Conservation (phyloP, 1,284 basidiomycete genomes). For the Veloporphyrellus conicus region DNA sequence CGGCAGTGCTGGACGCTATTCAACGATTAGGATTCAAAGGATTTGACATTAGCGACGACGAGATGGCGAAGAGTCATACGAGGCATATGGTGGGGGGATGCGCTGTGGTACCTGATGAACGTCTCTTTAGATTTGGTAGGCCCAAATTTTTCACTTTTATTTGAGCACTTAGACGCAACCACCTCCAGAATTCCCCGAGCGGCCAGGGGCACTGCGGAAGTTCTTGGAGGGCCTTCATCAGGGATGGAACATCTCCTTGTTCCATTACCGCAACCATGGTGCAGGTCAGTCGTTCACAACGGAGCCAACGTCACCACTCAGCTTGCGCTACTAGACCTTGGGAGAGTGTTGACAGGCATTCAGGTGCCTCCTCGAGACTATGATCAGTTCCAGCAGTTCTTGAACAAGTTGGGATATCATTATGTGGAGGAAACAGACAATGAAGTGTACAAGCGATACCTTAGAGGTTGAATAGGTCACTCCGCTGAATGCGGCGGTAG, state of each 20-base stretch:
- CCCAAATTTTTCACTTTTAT: slow-evolving; percentile 10
- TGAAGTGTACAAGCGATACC: slow-evolving; percentile 77
- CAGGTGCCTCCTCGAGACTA: slow-evolving; percentile 77
- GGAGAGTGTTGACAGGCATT: slow-evolving; percentile 88
- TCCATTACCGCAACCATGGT: slow-evolving; percentile 97
- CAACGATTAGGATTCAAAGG: slow-evolving; percentile 72
- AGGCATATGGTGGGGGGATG: slow-evolving; percentile 93
- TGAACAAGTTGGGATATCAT: slow-evolving; percentile 77
- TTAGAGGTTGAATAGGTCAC: slow-evolving; percentile 41
- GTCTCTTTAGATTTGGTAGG: slow-evolving; percentile 90
- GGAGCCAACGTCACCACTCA: slow-evolving; percentile 9
- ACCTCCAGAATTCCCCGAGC: slow-evolving; percentile 86
- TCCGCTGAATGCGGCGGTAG: too few species aligned
- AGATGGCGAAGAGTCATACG: slow-evolving; percentile 92
- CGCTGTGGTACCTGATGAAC: slow-evolving; percentile 74
- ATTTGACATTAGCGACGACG: slow-evolving; percentile 89
- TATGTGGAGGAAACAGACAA: slow-evolving; percentile 95
- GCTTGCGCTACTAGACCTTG: slow-evolving; percentile 63
- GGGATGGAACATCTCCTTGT: slow-evolving; percentile 93
- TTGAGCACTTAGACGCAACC: not conserved
- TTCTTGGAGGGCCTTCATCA: slow-evolving; percentile 81
- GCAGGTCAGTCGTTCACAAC: slow-evolving; percentile 56
- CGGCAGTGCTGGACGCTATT: slow-evolving; percentile 60
- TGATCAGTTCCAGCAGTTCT: slow-evolving; percentile 67
- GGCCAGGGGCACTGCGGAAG: slow-evolving; percentile 86